phyloP scores from a whole-genome alignment of 371 early-diverging fungal species.

The Actinomortierella wolfii region DNA sequence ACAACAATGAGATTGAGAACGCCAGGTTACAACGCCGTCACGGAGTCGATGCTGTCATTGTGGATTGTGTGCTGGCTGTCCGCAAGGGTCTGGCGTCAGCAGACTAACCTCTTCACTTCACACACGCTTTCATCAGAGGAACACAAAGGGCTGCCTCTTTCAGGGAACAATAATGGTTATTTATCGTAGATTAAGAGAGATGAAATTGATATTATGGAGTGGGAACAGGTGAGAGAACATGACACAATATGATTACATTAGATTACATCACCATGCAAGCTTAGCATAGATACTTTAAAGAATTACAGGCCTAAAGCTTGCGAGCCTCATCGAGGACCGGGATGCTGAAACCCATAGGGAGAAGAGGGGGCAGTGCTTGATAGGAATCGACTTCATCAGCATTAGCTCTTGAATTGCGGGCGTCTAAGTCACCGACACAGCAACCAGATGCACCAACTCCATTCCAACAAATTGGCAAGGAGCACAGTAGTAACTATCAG shows the following conservation, averaged over 20 bases:
- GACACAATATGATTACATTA: too few relatives aligned
- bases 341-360: slow-evolving; percentile 61
- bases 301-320: slow-evolving; percentile 54
- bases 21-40: slow-evolving; percentile 74
- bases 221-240: too few relatives aligned
- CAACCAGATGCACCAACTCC: slow-evolving; percentile 51
- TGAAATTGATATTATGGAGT: too few relatives aligned
- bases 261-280: slow-evolving; percentile 46
- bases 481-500: slow-evolving; percentile 56
- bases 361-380: slow-evolving; percentile 74
- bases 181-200: too few relatives aligned
- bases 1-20: slow-evolving; percentile 79
- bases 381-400: slow-evolving; percentile 68
- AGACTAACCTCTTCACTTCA: slow-evolving; percentile 4
- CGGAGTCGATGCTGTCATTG: slow-evolving; percentile 85
- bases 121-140: too few relatives aligned
- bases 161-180: not conserved
- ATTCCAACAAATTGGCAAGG: slow-evolving; percentile 55
- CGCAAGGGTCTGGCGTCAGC: slow-evolving; percentile 59
- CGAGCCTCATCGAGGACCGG: slow-evolving; percentile 61
- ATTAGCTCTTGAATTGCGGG: slow-evolving; percentile 63
- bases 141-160: too few relatives aligned
- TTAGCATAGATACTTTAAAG: slow-evolving; percentile 52
- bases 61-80: slow-evolving; percentile 66
- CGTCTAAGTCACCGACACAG: slow-evolving; percentile 63